Base-by-base conservation (phyloP, 2,329 filamentous ascomycete genomes). In the Lecanicillium sp. region DNA sequence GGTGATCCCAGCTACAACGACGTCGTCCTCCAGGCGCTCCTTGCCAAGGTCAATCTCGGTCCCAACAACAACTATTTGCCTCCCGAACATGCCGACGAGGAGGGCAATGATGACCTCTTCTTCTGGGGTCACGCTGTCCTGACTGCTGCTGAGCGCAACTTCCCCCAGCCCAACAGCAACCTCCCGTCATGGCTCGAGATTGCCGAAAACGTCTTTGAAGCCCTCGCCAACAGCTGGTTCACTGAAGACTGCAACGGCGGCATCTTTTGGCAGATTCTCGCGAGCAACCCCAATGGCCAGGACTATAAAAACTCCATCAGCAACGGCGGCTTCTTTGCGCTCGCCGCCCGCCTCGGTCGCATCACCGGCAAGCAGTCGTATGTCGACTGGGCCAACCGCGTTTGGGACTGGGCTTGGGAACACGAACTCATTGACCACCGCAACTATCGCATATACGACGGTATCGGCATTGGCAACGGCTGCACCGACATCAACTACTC, bases 261-360 rank as follows among this genome's bases (percentile, higher is more conserved):
- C 8, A 58, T 88, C 37, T 70, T 75, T 44, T 87, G 83, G 82
- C 84, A 90, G 62, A 84, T 90, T 46, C 87, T 80, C 56, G 62
- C 69, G 2, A 76, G 74, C 51, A 87, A 89, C 52, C 59, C 60
- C 28, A 74, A 74, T 42, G 84, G 84, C 6, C 82, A 85, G 53
- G 68, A 76, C 52, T 87, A 89, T 69, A 88, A 86, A 59, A 87
- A 87, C 60, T 32, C 44, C 5, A 77, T 89, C 49, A 81, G 80
- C 44, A 92, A 92, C 57, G 86, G 84, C 30, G 81, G 79, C n/a
- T 78, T 92, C 55, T 89, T 94, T 59, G 82, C 89, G 52, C 70
- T 94, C 11, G 80, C 82, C 4, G 84, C 87, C 1, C 80, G 86
- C 14, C 69, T 90, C 12, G 83, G 81, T 18, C 75, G 81, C 33